These are phyloP conservation scores for Fabrea salina DNA, from an alignment of 169 alveolate genomes.

Conservation along the genomic window DNA sequence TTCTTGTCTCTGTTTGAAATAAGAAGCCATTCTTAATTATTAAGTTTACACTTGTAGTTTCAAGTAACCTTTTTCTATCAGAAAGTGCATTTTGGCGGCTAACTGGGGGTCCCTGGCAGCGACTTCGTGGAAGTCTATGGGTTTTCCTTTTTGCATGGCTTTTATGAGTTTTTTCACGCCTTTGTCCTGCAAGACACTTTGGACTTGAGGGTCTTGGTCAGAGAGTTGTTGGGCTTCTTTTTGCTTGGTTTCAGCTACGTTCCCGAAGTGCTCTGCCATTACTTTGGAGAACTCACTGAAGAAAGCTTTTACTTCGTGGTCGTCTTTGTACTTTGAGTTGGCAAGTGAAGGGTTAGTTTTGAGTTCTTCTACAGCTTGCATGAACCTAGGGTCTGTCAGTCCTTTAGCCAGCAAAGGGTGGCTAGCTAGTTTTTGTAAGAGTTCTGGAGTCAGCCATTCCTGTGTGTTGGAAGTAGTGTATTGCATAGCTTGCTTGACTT, in stretches of 20 bases:
- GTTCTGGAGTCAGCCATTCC: slow-evolving; percentile 32
- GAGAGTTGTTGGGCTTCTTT: background rate
- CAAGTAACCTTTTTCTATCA: slow-evolving; percentile 20
- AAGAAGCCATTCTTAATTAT: background rate
- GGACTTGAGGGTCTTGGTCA: slow-evolving; percentile 3
- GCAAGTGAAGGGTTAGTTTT: slow-evolving; percentile 3
- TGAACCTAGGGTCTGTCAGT: background rate
- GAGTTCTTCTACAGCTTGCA: slow-evolving; percentile 31
- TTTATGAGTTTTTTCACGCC: background rate
- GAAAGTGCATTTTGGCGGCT: background rate
- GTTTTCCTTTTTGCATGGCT: slow-evolving; percentile 23
- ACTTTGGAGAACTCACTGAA: slow-evolving; percentile 26
- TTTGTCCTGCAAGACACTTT: background rate
- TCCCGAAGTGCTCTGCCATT: slow-evolving; percentile 29
- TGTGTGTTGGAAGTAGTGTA: background rate
- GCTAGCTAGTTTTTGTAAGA: slow-evolving; percentile 1
- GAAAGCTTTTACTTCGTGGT: slow-evolving; percentile 15
- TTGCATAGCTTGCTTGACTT: slow-evolving; percentile 29
- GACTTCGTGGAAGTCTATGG: background rate
- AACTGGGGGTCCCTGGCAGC: background rate
- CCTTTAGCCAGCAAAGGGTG: slow-evolving; percentile 16
- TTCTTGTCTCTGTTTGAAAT: background rate
- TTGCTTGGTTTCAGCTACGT: slow-evolving; percentile 5
- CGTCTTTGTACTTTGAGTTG: slow-evolving; percentile 7
- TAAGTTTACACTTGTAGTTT: too few species aligned